These are phyloP conservation scores for Trifolium pratense DNA, from an alignment of 306 rosid species.

Conservation along the genomic window DNA sequence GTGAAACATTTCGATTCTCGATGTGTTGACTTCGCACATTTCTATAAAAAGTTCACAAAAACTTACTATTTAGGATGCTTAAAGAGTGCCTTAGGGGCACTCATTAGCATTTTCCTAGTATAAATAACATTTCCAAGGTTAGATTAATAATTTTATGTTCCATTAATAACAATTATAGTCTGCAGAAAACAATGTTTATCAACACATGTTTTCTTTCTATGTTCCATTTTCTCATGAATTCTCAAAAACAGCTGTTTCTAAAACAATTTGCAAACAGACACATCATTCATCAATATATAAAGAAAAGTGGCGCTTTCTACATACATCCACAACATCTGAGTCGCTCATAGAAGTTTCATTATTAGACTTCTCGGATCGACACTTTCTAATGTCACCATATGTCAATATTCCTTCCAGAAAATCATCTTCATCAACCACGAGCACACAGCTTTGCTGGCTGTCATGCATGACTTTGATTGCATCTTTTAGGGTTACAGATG, in stretches of 20 bases:
- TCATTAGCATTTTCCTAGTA: too few species aligned
- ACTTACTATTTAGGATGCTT: too few species aligned
- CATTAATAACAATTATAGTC: neutral
- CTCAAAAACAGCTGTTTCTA: neutral
- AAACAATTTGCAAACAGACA: slow-evolving; percentile 27
- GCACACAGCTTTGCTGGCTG: slow-evolving; percentile 70
- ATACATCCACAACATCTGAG: slow-evolving; percentile 60
- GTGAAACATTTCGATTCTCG: too few species aligned
- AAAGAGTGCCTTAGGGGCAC: too few species aligned
- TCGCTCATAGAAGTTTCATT: slow-evolving; percentile 54
- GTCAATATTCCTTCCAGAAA: slow-evolving; percentile 92
- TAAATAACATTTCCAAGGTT: neutral
- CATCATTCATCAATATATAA: slow-evolving; percentile 27
- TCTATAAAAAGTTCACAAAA: too few species aligned
- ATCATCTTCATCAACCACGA: slow-evolving; percentile 76
- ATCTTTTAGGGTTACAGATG: slow-evolving; percentile 60
- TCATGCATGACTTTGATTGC: slow-evolving; percentile 71
- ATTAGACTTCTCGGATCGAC: slow-evolving; percentile 58
- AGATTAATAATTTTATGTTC: neutral
- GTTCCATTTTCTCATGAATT: neutral
- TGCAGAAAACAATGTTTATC: slow-evolving; percentile 4
- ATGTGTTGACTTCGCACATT: too few species aligned
- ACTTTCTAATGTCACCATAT: slow-evolving; percentile 79
- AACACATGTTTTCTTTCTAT: neutral
- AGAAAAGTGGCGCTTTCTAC: slow-evolving; percentile 43